Conservation (phyloP, 1,284 basidiomycete species). For the Rhodotorula sp. region DNA sequence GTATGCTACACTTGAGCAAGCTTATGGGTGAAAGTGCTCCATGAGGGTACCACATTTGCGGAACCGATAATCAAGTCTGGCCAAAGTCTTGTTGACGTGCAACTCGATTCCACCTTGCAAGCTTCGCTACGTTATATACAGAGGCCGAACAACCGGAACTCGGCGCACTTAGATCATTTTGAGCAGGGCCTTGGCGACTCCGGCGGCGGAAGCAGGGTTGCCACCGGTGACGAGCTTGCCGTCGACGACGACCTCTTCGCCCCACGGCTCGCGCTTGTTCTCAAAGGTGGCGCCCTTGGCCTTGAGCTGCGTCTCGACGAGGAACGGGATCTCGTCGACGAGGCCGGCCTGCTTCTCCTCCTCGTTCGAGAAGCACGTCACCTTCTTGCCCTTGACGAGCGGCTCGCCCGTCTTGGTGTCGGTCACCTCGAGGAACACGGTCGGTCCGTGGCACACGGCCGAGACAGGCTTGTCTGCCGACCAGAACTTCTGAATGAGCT, state of each 20-base stretch:
- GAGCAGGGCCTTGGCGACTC: constrained; percentile 57
- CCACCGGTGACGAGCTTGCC: constrained; percentile 63
- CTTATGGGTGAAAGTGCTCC: too few relatives aligned
- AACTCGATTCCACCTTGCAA: too few relatives aligned
- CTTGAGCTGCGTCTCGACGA: constrained; percentile 63
- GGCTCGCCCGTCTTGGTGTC: constrained; percentile 58
- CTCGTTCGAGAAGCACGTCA: constrained; percentile 67
- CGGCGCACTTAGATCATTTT: constrained; percentile 22
- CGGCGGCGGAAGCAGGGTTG: constrained; percentile 62
- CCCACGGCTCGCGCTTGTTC: constrained; percentile 60
- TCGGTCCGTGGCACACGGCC: constrained; percentile 68
- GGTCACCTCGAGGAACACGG: constrained; percentile 56
- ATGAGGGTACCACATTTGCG: too few relatives aligned
- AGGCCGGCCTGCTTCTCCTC: constrained; percentile 61
- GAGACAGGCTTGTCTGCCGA: constrained; percentile 59
- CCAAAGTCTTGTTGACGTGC: too few relatives aligned
- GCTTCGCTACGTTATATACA: too few relatives aligned
- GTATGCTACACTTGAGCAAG: too few relatives aligned
- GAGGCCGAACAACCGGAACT: too few relatives aligned
- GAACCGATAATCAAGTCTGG: too few relatives aligned
- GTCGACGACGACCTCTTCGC: constrained; percentile 53
- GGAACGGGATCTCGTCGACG: constrained; percentile 62
- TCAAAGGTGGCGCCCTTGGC: constrained; percentile 65
- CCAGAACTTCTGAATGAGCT: constrained; percentile 61
- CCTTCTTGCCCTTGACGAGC: constrained; percentile 59